Evolutionary conservation across 768 basidiomycete genomes (phyloP), one percentile per base, ranked within the genome.

Genomic region (Harrya chromipes): DNA sequence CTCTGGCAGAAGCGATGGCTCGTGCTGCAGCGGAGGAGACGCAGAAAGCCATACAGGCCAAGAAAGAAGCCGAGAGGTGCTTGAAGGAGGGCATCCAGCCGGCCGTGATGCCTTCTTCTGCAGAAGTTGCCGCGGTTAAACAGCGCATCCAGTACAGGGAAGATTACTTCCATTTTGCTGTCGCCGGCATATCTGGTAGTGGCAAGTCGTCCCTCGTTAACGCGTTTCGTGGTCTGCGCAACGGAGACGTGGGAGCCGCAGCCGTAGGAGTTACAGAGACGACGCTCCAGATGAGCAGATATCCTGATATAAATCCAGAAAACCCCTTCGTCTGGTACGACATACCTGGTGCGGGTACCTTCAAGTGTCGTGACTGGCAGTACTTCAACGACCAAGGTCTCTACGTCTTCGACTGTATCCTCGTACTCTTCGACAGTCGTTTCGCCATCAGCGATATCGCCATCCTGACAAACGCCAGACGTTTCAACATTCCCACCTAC

Each of bases 371-470:
- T 8, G 67, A 65, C 40, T 71, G 68, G 68, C 59, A 66, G 19
- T 72, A 72, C 44, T 72, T 72, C 58, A 70, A 71, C 19, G 40
- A 56, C 6, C 65, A 70, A 36, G 70, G 70, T 1, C 66, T 72
- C 13, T 72, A 66, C 19, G 59, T 68, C 39, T 71, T 72, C 27
- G 71, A 72, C 43, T 65, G 55, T 19, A 62, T 72, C 43, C 31
- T 71, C 29, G 56, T 72, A 2, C 42, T 71, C 19, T 63, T 69
- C 36, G 62, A 64, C 49, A 64, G 64, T 42, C 64, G 71, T 0
- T 68, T 72, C 49, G 67, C 68, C 0, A 56, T 55, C 53, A 69
- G 68, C 4, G 70, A 69, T 14, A 48, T 64, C 6, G 67, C 67
- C 9, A 65, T 72, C 46, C 62, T 72, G 24, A 46, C 48, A 7